Percentiles rank a stretch among this genome's conserved stretches.
Evolutionary conservation across 139 green algal species (phyloP).

Genomic region (Chlorella sorokiniana): DNA sequence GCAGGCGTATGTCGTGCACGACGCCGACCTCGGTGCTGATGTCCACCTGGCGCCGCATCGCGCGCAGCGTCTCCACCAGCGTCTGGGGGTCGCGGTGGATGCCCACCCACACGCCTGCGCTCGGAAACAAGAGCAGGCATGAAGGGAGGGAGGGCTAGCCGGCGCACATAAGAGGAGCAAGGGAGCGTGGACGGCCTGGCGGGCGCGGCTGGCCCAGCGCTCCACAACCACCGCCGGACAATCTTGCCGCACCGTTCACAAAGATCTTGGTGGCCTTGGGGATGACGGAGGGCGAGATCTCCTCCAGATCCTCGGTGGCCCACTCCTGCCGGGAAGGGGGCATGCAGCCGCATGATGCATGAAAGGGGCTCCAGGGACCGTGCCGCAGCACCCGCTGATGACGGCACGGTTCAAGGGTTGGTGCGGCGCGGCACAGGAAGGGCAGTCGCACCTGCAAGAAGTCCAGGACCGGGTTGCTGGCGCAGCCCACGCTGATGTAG

Average conservation of each 20-base stretch:
- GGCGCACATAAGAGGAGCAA: neutral
- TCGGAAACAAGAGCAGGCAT: no score
- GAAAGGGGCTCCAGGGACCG: neutral
- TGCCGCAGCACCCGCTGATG: no score
- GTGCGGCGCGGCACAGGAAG: neutral
- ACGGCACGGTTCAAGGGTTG: no score
- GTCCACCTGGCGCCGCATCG: conserved; percentile 75
- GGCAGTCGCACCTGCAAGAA: conserved; percentile 54
- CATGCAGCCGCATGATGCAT: neutral
- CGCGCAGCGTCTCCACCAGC: conserved; percentile 79
- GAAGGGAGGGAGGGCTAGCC: neutral
- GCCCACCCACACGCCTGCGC: conserved; percentile 82
- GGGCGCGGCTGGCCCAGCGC: neutral
- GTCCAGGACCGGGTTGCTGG: conserved; percentile 69
- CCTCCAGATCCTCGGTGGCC: conserved; percentile 79
- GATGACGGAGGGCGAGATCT: conserved; percentile 73
- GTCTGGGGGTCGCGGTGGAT: conserved; percentile 76
- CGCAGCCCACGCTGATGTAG: conserved; percentile 82
- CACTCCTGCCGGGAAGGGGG: conserved; percentile 64
- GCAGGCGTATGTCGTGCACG: conserved; percentile 85
- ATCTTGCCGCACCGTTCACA: conserved; percentile 70
- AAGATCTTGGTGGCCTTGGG: conserved; percentile 81
- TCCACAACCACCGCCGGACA: neutral
- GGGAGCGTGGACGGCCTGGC: neutral
- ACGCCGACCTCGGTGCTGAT: conserved; percentile 82